A percentile compares a stretch with the other conserved stretches of the same genome.
These are phyloP conservation scores for Leccinum solheimii DNA, from an alignment of 1,284 basidiomycete species.

Conservation along the genomic window DNA sequence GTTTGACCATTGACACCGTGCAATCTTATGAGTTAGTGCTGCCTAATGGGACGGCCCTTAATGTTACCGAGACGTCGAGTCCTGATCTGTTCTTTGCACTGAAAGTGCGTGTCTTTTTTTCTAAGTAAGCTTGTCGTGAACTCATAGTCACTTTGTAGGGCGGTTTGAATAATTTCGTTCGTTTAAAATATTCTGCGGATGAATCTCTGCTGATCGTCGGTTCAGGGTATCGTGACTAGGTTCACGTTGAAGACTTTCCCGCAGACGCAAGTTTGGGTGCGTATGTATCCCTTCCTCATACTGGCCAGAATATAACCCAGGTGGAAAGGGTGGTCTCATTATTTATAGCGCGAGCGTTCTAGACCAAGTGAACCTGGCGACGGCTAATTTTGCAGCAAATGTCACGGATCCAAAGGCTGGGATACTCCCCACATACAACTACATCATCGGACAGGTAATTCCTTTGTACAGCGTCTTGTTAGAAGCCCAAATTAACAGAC, in stretches of 20 bases:
- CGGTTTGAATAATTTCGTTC: conserved; percentile 60
- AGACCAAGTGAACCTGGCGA: conserved; percentile 37
- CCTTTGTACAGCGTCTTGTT: neutral
- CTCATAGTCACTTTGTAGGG: conserved; percentile 36
- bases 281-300: neutral
- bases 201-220: neutral
- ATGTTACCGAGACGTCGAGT: conserved; percentile 40
- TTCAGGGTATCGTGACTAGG: conserved; percentile 61
- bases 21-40: conserved; percentile 48
- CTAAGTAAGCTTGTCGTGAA: neutral
- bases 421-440: conserved; percentile 36
- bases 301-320: neutral
- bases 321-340: conserved; percentile 52
- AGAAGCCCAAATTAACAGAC: too few species aligned
- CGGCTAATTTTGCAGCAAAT: conserved; percentile 47
- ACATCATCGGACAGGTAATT: too few species aligned
- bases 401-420: conserved; percentile 59
- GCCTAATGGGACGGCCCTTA: conserved; percentile 39
- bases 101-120: conserved; percentile 32
- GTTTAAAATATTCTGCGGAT: conserved; percentile 14
- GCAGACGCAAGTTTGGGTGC: conserved; percentile 59
- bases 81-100: conserved; percentile 50
- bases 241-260: conserved; percentile 55
- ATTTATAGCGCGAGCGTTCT: conserved; percentile 36
- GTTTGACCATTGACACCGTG: conserved; percentile 52